Evolutionary conservation across 2,329 filamentous ascomycete species (phyloP).

Genomic region (Verticillium albo-atrum): DNA sequence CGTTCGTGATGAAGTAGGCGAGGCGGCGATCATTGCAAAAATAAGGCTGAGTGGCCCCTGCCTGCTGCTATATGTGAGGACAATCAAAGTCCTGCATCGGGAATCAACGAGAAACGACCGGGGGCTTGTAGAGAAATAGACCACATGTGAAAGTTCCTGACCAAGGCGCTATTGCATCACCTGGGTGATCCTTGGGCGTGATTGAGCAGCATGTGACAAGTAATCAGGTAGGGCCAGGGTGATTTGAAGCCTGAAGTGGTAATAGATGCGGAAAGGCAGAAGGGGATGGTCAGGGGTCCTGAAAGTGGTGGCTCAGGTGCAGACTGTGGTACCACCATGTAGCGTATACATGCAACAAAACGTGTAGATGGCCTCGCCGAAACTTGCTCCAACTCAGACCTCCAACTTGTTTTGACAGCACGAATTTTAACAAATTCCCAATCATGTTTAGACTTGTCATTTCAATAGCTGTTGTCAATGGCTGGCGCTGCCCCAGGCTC

Average conservation of each 20-base stretch:
- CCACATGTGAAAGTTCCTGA: not conserved
- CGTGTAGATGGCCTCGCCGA: too few relatives aligned
- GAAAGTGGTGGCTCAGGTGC: not conserved
- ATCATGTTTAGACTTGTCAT: too few relatives aligned
- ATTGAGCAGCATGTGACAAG: not conserved
- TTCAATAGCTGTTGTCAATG: too few relatives aligned
- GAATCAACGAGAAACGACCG: not conserved
- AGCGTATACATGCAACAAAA: too few relatives aligned
- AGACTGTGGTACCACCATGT: not conserved
- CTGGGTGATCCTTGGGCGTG: not conserved
- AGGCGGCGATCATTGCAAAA: not conserved
- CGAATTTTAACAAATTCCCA: too few relatives aligned
- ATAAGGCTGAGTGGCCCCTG: not conserved
- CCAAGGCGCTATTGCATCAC: not conserved
- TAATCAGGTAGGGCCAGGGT: not conserved
- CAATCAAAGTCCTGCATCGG: not conserved
- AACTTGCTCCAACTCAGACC: too few relatives aligned
- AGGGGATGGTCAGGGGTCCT: not conserved
- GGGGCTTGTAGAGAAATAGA: not conserved
- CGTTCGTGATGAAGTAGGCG: not conserved
- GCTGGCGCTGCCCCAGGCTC: too few relatives aligned
- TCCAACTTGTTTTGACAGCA: too few relatives aligned
- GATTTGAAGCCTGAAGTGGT: not conserved
- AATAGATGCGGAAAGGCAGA: not conserved
- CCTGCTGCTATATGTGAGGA: not conserved